phyloP scores from a whole-genome alignment of 83 land plant species.

The Diphasiastrum complanatum region DNA sequence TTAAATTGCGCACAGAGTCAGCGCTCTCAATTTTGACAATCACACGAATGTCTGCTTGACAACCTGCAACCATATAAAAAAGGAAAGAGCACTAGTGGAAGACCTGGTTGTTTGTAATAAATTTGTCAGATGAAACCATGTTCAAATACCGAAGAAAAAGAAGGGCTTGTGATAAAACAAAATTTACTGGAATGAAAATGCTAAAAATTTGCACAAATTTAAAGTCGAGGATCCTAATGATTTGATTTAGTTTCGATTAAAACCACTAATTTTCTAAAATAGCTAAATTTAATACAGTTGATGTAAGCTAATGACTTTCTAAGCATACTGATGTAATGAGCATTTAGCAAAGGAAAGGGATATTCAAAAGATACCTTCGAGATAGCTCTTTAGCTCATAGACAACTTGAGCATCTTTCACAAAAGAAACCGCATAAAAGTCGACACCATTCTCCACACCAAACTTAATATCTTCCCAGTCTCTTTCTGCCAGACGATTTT shows the following conservation, averaged over 20 bases:
- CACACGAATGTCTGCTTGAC: slow-evolving; percentile 79
- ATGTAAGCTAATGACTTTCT: too few species aligned
- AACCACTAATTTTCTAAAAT: too few species aligned
- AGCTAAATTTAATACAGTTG: too few species aligned
- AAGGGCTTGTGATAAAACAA: too few species aligned
- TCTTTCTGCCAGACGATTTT: slow-evolving; percentile 74
- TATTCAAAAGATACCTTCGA: slow-evolving; percentile 41
- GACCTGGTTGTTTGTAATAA: too few species aligned
- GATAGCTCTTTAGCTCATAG: slow-evolving; percentile 84
- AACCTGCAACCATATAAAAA: slow-evolving; percentile 32
- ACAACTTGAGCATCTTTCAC: slow-evolving; percentile 94
- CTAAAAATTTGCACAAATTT: too few species aligned
- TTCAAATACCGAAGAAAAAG: too few species aligned
- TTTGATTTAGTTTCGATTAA: too few species aligned
- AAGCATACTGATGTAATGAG: too few species aligned
- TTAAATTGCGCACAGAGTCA: slow-evolving; percentile 92
- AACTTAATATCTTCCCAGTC: slow-evolving; percentile 99
- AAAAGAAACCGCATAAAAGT: slow-evolving; percentile 94
- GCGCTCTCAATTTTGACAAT: slow-evolving; percentile 97
- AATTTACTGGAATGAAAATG: too few species aligned
- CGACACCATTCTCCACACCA: slow-evolving; percentile 92
- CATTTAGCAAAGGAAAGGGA: background rate
- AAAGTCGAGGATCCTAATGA: too few species aligned
- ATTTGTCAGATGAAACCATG: too few species aligned
- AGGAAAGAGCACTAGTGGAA: background rate